A percentile compares a stretch with the other conserved stretches of the same genome.
Evolutionary conservation across 2,329 filamentous ascomycete species (phyloP).

Genomic region (Scedosporium aurantiacum): DNA sequence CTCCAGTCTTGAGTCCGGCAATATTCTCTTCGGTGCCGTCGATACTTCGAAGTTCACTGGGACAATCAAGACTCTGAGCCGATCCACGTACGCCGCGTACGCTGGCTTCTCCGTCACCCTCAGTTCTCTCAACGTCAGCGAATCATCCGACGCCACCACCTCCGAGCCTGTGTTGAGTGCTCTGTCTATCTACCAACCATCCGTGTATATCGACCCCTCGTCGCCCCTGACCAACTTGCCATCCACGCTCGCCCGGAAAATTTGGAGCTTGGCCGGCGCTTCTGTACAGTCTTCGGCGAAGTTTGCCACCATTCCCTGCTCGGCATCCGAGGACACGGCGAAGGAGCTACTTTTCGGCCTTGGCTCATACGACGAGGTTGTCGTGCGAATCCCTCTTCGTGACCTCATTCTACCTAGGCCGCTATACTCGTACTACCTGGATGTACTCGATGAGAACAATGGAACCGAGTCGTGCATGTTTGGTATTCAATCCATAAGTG

Average conservation of each 20-base stretch:
- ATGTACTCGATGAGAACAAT: slow-evolving; percentile 24
- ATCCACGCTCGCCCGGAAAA: slow-evolving; percentile 39
- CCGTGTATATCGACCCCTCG: slow-evolving; percentile 62
- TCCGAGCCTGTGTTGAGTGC: slow-evolving; percentile 36
- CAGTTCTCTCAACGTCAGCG: slow-evolving; percentile 37
- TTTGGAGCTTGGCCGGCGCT: slow-evolving; percentile 48
- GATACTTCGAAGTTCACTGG: slow-evolving; percentile 56
- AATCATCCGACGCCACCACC: slow-evolving; percentile 33
- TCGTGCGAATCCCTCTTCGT: slow-evolving; percentile 40
- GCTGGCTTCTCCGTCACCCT: slow-evolving; percentile 29
- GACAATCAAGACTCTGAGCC: slow-evolving; percentile 51
- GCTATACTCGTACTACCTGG: slow-evolving; percentile 21
- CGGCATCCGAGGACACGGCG: slow-evolving; percentile 31
- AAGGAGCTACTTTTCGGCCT: slow-evolving; percentile 41
- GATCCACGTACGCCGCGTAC: slow-evolving; percentile 27
- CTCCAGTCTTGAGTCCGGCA: slow-evolving; percentile 51
- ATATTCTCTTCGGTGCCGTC: slow-evolving; percentile 64
- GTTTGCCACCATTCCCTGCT: slow-evolving; percentile 41
- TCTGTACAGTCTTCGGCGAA: slow-evolving; percentile 14
- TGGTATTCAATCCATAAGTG: slow-evolving; percentile 44
- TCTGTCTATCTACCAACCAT: slow-evolving; percentile 28
- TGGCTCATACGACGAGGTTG: slow-evolving; percentile 32
- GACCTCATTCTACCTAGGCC: slow-evolving; percentile 39
- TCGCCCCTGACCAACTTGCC: slow-evolving; percentile 62
- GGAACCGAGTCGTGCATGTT: slow-evolving; percentile 40